A percentile compares a stretch with the other conserved stretches of the same genome.
These are phyloP conservation scores for Starmerella powellii DNA, from an alignment of 805 yeast species.

Conservation along the genomic window DNA sequence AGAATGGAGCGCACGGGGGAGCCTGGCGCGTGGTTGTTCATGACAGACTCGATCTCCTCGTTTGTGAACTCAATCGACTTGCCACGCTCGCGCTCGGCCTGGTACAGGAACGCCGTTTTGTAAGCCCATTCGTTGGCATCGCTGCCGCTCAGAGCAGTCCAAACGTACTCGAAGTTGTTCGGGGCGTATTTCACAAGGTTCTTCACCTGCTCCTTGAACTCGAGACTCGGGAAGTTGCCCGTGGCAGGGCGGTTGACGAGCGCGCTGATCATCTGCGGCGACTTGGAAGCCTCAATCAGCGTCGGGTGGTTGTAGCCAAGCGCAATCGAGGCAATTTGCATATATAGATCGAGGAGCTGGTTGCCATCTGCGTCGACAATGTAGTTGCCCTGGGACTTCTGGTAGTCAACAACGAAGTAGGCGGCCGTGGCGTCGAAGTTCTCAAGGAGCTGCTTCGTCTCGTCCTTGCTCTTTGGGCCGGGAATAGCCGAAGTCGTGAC, in stretches of 20 bases:
- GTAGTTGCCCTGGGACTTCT: conserved; percentile 66
- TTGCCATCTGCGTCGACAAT: conserved; percentile 74
- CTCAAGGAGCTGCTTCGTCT: conserved; percentile 41
- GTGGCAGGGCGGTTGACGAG: conserved; percentile 74
- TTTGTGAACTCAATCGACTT: conserved; percentile 51
- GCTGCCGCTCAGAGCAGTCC: conserved; percentile 76
- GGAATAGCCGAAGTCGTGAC: conserved; percentile 52
- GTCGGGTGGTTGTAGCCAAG: conserved; percentile 80
- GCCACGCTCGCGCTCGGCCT: conserved; percentile 52
- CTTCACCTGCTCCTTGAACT: conserved; percentile 38
- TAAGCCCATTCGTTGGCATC: conserved; percentile 83
- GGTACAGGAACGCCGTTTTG: conserved; percentile 79
- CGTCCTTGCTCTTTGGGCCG: conserved; percentile 56
- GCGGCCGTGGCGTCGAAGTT: conserved; percentile 63
- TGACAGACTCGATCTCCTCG: conserved; percentile 60
- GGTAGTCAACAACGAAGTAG: conserved; percentile 65
- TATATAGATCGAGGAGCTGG: conserved; percentile 57
- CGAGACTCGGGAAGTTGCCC: conserved; percentile 67
- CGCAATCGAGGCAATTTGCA: conserved; percentile 76
- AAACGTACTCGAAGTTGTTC: conserved; percentile 57
- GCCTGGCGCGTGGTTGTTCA: conserved; percentile 79
- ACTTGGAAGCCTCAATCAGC: conserved; percentile 52
- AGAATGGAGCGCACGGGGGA: conserved; percentile 75
- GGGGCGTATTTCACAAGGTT: conserved; percentile 67
- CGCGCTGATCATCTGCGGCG: conserved; percentile 60